Evolutionary conservation across 305 asterid genomes (phyloP), one percentile per base, ranked within the genome.

Genomic region (Stenogyne calaminthoides): DNA sequence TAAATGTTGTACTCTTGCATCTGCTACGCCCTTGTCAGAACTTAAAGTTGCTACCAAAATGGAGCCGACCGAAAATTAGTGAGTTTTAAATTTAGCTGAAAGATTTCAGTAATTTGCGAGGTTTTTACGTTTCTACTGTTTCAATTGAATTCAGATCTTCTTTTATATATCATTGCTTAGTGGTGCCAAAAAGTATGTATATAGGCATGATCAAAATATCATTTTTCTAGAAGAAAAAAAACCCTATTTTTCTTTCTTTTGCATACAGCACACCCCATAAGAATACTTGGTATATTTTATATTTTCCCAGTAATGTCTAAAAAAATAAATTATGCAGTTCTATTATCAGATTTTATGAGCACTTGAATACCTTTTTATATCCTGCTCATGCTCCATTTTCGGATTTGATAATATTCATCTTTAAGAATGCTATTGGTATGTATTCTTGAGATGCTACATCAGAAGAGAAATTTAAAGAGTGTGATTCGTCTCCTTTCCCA

Each of bases 1-100:
- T 67, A 70, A 82, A 71, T 15, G 14, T 40, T 69, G 76, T 65
- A 71, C 83, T 69, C 82, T 86, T 55, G 85, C 74, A 69, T 81
- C 88, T 64, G 46, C 80, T 51, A 73, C 80, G 55, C 75, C 84
- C 32, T 76, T 82, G 58, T 64, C 84, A 47, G 82, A 79, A 56
- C 71, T 76, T 36, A 57, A 49, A 52, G 73, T 72, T 67, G 81
- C 75, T 60, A 80, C 80, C 71, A 84, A 76, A 69, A 27, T 81
- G 71, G 63, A 49, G 76, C 42, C 72, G 70, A 78, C 87, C 69
- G 76, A 73, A 69, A 75, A 67, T 19, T 32, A 80, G 88, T 80
- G 68, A 77, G 85, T 87, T 80, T 19, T 44, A 67, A 22, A 34
- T 52, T 67, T 70, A 40, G 61, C 37, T 14, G 49, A 8, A 34